A percentile compares a stretch with the other conserved stretches of the same genome.
Evolutionary conservation across 2,329 filamentous ascomycete species (phyloP).

Genomic region (Massarina eburnea): DNA sequence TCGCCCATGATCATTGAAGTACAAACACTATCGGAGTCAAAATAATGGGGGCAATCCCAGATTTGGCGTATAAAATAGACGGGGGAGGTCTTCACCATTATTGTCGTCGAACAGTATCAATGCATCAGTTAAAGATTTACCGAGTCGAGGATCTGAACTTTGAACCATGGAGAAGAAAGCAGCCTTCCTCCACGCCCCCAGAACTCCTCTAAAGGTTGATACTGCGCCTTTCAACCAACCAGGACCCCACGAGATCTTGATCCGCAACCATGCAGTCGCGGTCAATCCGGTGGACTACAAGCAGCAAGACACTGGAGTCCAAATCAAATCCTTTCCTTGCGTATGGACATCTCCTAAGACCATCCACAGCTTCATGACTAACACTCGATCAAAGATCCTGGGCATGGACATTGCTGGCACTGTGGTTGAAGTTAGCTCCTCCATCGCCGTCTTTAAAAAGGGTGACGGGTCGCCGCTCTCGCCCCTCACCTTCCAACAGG

Average conservation of each 20-base stretch:
- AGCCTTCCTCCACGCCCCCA: conserved; percentile 7
- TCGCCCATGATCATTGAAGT: neutral
- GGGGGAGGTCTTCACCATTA: no score
- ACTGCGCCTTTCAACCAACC: conserved; percentile 16
- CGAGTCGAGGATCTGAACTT: neutral
- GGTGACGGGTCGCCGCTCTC: conserved; percentile 45
- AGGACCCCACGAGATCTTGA: conserved; percentile 24
- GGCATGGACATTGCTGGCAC: conserved; percentile 46
- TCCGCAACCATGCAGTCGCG: conserved; percentile 32
- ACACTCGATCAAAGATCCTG: conserved; percentile 37
- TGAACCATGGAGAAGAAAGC: conserved; percentile 16
- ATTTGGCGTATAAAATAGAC: no score
- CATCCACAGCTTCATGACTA: neutral
- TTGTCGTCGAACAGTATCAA: no score
- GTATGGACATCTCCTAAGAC: neutral
- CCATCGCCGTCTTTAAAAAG: conserved; percentile 42
- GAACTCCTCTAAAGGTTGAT: conserved; percentile 27
- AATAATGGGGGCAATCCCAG: no score
- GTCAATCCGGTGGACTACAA: conserved; percentile 48
- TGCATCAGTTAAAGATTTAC: neutral
- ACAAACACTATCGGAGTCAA: no score
- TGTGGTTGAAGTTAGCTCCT: conserved; percentile 44
- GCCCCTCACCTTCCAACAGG: conserved; percentile 1
- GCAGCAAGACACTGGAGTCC: conserved; percentile 9
- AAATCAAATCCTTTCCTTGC: conserved; percentile 4